These are phyloP conservation scores for Aspergillus sp. DNA, from an alignment of 2,329 filamentous ascomycete genomes.

Conservation along the genomic window DNA sequence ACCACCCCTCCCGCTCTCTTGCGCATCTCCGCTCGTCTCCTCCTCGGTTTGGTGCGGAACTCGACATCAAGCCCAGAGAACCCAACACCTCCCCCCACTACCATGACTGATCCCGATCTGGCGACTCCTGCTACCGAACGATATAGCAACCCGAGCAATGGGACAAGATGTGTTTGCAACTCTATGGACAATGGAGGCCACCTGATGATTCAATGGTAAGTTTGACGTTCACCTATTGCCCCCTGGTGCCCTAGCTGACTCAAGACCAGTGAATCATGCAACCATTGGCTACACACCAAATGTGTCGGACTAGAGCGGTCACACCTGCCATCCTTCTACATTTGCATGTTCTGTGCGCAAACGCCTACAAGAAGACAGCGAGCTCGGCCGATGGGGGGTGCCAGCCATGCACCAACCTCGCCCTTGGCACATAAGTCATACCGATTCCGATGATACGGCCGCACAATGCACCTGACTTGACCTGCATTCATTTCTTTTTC, in stretches of 20 bases:
- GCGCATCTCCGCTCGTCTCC: slow-evolving; percentile 41
- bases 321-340: slow-evolving; percentile 44
- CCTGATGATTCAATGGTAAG: slow-evolving; percentile 56
- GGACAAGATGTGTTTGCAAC: slow-evolving; percentile 56
- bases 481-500: too few species aligned
- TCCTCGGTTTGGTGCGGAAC: slow-evolving; percentile 31
- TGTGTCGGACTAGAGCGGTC: slow-evolving; percentile 53
- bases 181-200: slow-evolving; percentile 50
- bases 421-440: slow-evolving; percentile 40
- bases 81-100: slow-evolving; percentile 47
- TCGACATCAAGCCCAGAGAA: slow-evolving; percentile 34
- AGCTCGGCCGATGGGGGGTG: slow-evolving; percentile 27
- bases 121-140: slow-evolving; percentile 51
- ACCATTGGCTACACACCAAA: slow-evolving; percentile 57
- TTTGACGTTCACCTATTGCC: not conserved
- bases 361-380: slow-evolving; percentile 35
- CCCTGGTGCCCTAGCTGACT: slow-evolving; percentile 3
- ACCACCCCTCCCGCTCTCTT: slow-evolving; percentile 27
- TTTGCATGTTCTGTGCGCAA: slow-evolving; percentile 48
- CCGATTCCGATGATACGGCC: slow-evolving; percentile 24
- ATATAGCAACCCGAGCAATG: slow-evolving; percentile 47
- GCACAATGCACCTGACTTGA: too few species aligned
- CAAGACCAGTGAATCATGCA: slow-evolving; percentile 51
- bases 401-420: slow-evolving; percentile 30
- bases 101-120: slow-evolving; percentile 46